Percentiles rank a stretch among this genome's conserved stretches.
These are phyloP conservation scores for Candida loeiensis DNA, from an alignment of 805 yeast species.

Conservation along the genomic window DNA sequence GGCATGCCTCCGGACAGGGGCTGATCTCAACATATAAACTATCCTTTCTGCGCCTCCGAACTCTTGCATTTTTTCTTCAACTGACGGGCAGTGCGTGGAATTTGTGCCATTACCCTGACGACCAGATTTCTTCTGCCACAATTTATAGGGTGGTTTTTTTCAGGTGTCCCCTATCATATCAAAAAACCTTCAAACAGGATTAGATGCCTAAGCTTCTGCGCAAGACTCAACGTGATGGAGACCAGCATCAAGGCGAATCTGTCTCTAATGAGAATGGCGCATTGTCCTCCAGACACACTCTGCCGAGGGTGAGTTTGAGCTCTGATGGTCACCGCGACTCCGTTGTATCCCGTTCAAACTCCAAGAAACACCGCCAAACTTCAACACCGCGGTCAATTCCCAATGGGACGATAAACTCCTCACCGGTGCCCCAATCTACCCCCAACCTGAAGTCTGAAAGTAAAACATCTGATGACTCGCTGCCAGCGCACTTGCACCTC, in stretches of 20 bases:
- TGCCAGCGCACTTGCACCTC: not conserved
- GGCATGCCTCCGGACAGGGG: no score
- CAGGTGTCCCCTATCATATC: no score
- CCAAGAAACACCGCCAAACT: not conserved
- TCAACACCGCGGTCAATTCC: not conserved
- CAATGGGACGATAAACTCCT: not conserved
- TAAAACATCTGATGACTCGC: not conserved
- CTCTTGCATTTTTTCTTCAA: no score
- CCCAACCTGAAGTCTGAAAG: not conserved
- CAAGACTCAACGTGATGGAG: not conserved
- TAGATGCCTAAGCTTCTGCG: not conserved
- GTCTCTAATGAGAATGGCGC: not conserved
- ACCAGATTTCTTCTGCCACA: no score
- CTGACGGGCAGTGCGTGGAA: not conserved
- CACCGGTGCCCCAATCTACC: not conserved
- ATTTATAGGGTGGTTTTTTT: no score
- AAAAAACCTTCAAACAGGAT: no score
- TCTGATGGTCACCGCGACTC: not conserved
- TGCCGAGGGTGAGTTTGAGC: constrained; percentile 1
- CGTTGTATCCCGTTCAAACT: constrained; percentile 3
- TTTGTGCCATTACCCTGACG: no score
- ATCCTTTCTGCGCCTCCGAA: no score
- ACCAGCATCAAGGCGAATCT: not conserved
- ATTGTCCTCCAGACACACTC: not conserved
- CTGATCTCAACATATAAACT: no score